These are phyloP conservation scores for Camelina laxa DNA, from an alignment of 345 rosid species.

Conservation along the genomic window DNA sequence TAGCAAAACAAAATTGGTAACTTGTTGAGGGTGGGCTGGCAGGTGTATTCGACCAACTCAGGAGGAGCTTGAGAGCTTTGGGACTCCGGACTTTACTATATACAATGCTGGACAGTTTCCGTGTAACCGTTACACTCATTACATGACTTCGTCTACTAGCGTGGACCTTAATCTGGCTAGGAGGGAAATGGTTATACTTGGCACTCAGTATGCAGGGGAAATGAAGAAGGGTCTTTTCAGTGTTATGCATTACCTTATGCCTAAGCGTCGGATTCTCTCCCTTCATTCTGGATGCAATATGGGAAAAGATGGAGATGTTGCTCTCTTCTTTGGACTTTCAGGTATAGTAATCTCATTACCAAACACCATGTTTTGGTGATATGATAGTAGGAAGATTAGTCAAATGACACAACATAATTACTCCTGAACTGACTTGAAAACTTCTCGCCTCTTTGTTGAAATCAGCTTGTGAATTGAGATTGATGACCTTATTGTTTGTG, in stretches of 20 bases:
- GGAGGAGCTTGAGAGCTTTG: conserved; percentile 97
- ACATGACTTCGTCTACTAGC: conserved; percentile 99
- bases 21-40: conserved; percentile 65
- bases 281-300: conserved; percentile 98
- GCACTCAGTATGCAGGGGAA: conserved; percentile 99
- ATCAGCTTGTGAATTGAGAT: conserved; percentile 9
- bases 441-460: conserved; percentile 32
- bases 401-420: conserved; percentile 2
- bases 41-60: conserved; percentile 99
- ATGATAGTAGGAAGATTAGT: conserved; percentile 22
- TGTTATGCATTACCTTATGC: conserved; percentile 99
- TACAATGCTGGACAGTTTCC: conserved; percentile 99
- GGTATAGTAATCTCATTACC: conserved; percentile 41
- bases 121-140: conserved; percentile 96
- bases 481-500: conserved; percentile 2
- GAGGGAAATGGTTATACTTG: conserved; percentile 98
- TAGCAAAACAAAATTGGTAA: conserved; percentile 60
- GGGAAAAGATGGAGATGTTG: conserved; percentile 98
- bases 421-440: conserved; percentile 15
- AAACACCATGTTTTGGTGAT: conserved; percentile 8
- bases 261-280: conserved; percentile 93
- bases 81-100: conserved; percentile 98
- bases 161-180: conserved; percentile 89
- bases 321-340: conserved; percentile 99
- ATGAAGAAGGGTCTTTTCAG: conserved; percentile 99